phyloP scores from a whole-genome alignment of 371 early-diverging fungal genomes.

The Lichtheimia ramosa region DNA sequence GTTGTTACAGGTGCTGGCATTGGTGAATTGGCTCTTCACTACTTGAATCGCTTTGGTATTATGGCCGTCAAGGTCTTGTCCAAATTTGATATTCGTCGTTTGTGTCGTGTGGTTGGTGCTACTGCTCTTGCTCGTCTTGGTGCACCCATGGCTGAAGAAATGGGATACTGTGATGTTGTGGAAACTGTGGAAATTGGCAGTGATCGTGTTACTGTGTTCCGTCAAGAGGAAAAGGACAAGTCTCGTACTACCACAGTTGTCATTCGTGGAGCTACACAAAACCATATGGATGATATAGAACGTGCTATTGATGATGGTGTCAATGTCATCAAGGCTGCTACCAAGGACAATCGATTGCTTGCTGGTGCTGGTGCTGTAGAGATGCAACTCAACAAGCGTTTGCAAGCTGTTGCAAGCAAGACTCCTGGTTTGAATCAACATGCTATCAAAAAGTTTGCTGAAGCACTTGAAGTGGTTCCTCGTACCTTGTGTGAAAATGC shows the following conservation, averaged over 20 bases:
- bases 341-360: slow-evolving; percentile 85
- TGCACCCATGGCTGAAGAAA: slow-evolving; percentile 94
- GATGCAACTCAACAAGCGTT: slow-evolving; percentile 86
- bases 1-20: slow-evolving; percentile 88
- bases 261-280: slow-evolving; percentile 97
- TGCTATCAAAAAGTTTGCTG: slow-evolving; percentile 95
- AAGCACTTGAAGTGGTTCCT: slow-evolving; percentile 95
- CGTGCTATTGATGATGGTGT: slow-evolving; percentile 98
- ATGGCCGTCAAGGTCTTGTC: slow-evolving; percentile 89
- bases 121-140: slow-evolving; percentile 92
- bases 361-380: slow-evolving; percentile 97
- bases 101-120: slow-evolving; percentile 93
- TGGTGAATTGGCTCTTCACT: slow-evolving; percentile 95
- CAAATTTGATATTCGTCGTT: slow-evolving; percentile 95
- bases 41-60: slow-evolving; percentile 88
- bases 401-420: slow-evolving; percentile 73
- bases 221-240: slow-evolving; percentile 76
- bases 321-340: slow-evolving; percentile 93
- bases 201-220: slow-evolving; percentile 95
- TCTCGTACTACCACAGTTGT: slow-evolving; percentile 95
- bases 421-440: slow-evolving; percentile 96
- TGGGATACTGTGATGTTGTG: slow-evolving; percentile 95
- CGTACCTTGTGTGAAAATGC: slow-evolving; percentile 96
- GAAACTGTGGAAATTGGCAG: slow-evolving; percentile 96
- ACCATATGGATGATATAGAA: slow-evolving; percentile 96